Evolutionary conservation across 106 monocot genomes (phyloP), one percentile per base, ranked within the genome.

Genomic region (Allium sativum): DNA sequence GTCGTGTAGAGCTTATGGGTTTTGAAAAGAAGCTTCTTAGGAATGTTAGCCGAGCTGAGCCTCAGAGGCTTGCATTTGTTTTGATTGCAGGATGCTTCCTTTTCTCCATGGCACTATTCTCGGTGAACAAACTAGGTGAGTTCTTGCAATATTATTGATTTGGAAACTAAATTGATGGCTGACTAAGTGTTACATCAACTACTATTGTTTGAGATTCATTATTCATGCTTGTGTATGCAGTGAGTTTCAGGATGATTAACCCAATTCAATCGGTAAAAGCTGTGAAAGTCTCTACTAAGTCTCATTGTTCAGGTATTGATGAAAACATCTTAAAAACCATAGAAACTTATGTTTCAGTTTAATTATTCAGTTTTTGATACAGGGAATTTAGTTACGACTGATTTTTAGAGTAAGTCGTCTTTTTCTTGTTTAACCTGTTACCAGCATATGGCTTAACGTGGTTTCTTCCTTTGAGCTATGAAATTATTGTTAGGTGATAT

Each of bases 81-180:
- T 42, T 82, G 7, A 12, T 77, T 59, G 48, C 53, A 12, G 64
- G 63, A 45, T 77, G 65, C 58, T 61, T 73, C 45, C 44, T 77
- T 4, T 47, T 73, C 19, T 58, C 59, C 0, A n/a, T 71, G 14
- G 19, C 70, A 40, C 62, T 73, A 9, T 42, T 70, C n/a, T 40
- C 65, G 2, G 45, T 65, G 42, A 61, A 55, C 40, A 50, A 61
- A 9, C 70, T 52, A 20, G 62, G 62, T 62, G 48, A 62, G 1
- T 46, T 48, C 21, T 48, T 10, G 42, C 12, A 10, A 44, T 16
- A 42, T 47, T 10, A 6, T 46, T 2, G 6, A 20, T 62, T 12
- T 1, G 45, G 62, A 44, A 47, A 62, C 18, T 47, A 64, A 3
- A 3, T 52, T 22, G 22, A 3, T 3, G 22, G 3, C 3, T 22